Evolutionary conservation across 73 alveolate genomes (phyloP).

Genomic region (Uronychia setigera): DNA sequence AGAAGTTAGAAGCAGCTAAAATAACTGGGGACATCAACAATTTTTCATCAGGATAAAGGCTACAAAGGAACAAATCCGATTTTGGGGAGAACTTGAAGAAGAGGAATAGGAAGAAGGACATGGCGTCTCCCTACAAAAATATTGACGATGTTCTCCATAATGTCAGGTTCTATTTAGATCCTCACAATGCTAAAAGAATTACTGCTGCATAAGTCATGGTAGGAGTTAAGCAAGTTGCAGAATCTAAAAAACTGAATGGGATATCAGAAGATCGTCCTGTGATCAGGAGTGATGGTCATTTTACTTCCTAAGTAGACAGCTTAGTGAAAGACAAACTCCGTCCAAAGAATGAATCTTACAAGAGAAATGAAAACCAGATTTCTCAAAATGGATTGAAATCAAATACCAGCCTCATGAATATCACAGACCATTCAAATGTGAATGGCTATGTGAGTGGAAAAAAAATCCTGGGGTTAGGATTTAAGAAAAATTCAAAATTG

Average conservation of each 20-base stretch:
- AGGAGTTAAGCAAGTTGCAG: neutral
- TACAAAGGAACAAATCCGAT: neutral
- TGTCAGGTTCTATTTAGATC: neutral
- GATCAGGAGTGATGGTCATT: neutral
- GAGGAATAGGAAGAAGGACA: neutral
- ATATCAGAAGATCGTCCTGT: neutral
- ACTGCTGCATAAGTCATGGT: neutral
- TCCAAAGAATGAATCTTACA: no score
- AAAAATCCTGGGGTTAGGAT: neutral
- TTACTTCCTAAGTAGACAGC: neutral
- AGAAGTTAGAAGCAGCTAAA: no score
- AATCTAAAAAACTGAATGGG: neutral
- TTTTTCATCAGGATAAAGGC: neutral
- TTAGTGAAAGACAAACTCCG: neutral
- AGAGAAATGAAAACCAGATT: no score
- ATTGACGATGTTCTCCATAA: neutral
- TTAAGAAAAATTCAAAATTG: no score
- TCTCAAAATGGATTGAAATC: no score
- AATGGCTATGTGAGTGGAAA: neutral
- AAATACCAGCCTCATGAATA: no score
- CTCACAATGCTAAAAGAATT: neutral
- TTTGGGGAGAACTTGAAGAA: neutral
- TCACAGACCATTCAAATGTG: neutral
- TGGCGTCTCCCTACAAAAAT: neutral
- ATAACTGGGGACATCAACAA: no score